Conservation (phyloP, 2,329 filamentous ascomycete genomes). For the Ophidiomyces ophidiicola region DNA sequence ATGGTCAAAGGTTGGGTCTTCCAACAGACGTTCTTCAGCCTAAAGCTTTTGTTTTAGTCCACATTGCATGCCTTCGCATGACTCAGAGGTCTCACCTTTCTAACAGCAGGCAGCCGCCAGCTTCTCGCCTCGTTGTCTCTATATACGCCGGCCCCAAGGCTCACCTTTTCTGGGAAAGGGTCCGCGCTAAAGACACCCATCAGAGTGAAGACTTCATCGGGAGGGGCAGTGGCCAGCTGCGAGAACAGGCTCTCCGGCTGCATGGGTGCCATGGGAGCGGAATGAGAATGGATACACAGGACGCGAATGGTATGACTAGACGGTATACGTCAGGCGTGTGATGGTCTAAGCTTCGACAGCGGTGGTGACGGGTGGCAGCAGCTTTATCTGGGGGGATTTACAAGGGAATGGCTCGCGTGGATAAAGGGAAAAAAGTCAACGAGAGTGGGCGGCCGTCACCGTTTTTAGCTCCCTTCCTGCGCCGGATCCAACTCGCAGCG, state of each 20-base stretch:
- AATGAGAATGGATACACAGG: too few species aligned
- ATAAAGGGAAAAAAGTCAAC: too few species aligned
- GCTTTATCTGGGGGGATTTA: too few species aligned
- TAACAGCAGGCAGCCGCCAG: conserved; percentile 30
- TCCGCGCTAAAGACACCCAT: conserved; percentile 20
- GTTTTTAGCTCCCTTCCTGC: conserved; percentile 4
- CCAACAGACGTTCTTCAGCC: conserved; percentile 72
- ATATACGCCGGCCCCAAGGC: conserved; percentile 31
- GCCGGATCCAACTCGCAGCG: background rate
- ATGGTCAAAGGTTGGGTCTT: conserved; percentile 82
- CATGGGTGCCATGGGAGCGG: conserved; percentile 17
- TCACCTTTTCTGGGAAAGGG: conserved; percentile 27
- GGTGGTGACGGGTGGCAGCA: too few species aligned
- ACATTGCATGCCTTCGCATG: background rate
- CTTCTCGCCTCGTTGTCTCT: conserved; percentile 27
- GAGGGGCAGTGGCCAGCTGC: conserved; percentile 12
- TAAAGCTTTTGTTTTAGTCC: conserved; percentile 26
- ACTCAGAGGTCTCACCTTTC: conserved; percentile 18
- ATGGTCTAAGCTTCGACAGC: too few species aligned
- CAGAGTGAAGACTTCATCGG: conserved; percentile 19
- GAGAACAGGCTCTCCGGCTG: conserved; percentile 16
- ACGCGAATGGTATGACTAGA: too few species aligned
- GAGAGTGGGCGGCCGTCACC: too few species aligned
- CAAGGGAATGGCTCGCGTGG: too few species aligned
- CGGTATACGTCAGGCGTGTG: too few species aligned